phyloP scores from a whole-genome alignment of 208 protist species.

The Acanthamoeba royreba region DNA sequence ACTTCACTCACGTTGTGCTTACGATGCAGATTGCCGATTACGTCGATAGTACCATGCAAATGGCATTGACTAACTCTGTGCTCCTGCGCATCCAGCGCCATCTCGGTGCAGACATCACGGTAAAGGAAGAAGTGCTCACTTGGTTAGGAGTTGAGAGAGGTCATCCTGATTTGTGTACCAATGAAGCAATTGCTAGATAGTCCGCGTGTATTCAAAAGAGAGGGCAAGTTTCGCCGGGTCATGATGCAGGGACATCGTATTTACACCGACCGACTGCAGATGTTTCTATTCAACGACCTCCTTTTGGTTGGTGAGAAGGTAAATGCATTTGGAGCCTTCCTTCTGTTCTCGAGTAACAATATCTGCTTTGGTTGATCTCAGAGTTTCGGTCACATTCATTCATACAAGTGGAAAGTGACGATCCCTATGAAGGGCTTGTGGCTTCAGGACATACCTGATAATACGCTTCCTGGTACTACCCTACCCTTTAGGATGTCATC shows the following conservation, averaged over 20 bases:
- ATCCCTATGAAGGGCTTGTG: neutral
- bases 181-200: neutral
- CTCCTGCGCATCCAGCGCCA: neutral
- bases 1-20: neutral
- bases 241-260: neutral
- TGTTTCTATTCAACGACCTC: constrained; percentile 34
- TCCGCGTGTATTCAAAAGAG: neutral
- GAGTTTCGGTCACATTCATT: neutral
- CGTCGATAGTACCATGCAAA: constrained; percentile 27
- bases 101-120: neutral
- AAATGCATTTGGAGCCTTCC: neutral
- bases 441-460: constrained; percentile 8
- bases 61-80: neutral
- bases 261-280: neutral
- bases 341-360: neutral
- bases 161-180: neutral
- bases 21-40: neutral
- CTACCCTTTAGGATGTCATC: neutral
- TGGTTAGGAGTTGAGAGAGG: too few species aligned
- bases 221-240: neutral
- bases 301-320: neutral
- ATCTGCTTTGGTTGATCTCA: neutral
- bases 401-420: constrained; percentile 31
- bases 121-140: neutral
- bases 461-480: neutral